Base-by-base conservation (phyloP, 208 protist genomes). In the Angomonas deanei region DNA sequence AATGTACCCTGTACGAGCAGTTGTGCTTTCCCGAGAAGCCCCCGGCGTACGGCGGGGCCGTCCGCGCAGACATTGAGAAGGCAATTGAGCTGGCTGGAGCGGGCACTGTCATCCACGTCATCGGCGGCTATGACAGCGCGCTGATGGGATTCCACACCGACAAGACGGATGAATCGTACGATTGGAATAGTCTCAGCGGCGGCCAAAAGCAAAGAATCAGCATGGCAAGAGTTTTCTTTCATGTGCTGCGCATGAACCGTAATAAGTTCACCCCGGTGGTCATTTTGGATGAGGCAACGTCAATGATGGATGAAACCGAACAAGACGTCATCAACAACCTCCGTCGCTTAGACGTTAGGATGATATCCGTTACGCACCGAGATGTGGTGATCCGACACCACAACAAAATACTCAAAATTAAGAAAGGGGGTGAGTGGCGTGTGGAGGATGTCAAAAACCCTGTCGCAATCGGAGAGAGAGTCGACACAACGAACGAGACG, bases 261-360 rank as follows among this genome's bases (percentile, higher is more conserved):
- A 75, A 53, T 23, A 70, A 76, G 46, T 56, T 72, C 33, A 81
- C 70, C 17, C 84, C 80, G 0, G 73, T 94, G 0, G 88, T 78
- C 17, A 76, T 96, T 4, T 61, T 93, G 10, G 90, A 96, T 67
- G 90, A 96, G 68, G 77, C 87, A 0, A 93, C 90, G 3, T 92
- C 84, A 8, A 92, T 90, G 85, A 92, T 96, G 85, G 85, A 92
- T 64, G 85, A 92, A 36, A 90, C 83, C 38, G 83, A 91, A 72
- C 76, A 92, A 69, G 80, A 87, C 50, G 84, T 95, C 15, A 57
- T 95, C 39, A 82, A 78, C 64, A 77, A 95, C 49, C 59, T 95
- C 48, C 86, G 84, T n/a, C 72, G 65, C 23, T 58, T 89, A 26
- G 67, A 87, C 34, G 78, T 92, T 33, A 76, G 82, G 49, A 90